phyloP scores from a whole-genome alignment of 1,139 yeast species.

The Pichia sp. region DNA sequence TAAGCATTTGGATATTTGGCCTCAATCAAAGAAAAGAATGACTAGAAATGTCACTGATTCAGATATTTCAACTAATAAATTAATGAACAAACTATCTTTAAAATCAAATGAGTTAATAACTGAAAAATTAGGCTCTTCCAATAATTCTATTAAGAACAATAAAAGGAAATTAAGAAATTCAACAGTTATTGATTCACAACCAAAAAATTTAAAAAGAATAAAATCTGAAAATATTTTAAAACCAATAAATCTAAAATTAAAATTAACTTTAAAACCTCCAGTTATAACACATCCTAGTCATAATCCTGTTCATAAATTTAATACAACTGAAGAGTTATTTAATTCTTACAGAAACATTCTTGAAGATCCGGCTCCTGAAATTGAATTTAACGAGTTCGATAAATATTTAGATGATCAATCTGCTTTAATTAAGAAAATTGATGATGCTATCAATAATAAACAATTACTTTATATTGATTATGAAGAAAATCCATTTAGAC shows the following conservation, averaged over 20 bases:
- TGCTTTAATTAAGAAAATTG: slow-evolving; percentile 39
- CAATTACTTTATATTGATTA: slow-evolving; percentile 43
- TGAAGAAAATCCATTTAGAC: slow-evolving; percentile 30
- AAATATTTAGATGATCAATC: slow-evolving; percentile 43
- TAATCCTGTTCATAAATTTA: slow-evolving; percentile 37
- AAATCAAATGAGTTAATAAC: slow-evolving; percentile 2
- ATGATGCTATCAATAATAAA: slow-evolving; percentile 44
- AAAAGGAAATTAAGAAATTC: slow-evolving; percentile 14
- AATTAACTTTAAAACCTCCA: slow-evolving; percentile 49
- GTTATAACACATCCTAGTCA: slow-evolving; percentile 76
- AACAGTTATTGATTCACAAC: neutral
- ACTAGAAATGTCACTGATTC: slow-evolving; percentile 16
- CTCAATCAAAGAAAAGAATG: slow-evolving; percentile 9
- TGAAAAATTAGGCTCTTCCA: neutral
- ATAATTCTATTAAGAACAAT: neutral
- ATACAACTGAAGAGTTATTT: slow-evolving; percentile 38
- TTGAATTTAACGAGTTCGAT: slow-evolving; percentile 38
- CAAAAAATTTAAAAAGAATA: neutral
- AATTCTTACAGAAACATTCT: slow-evolving; percentile 44
- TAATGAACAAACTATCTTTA: slow-evolving; percentile 3
- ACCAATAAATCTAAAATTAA: slow-evolving; percentile 33
- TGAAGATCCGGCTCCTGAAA: slow-evolving; percentile 44
- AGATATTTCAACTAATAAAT: neutral
- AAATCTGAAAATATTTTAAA: slow-evolving; percentile 17
- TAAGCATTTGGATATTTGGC: slow-evolving; percentile 35